A percentile compares a stretch with the other conserved stretches of the same genome.
Evolutionary conservation across 805 yeast genomes (phyloP).

Genomic region (Kodamaea hsintzibuensis): DNA sequence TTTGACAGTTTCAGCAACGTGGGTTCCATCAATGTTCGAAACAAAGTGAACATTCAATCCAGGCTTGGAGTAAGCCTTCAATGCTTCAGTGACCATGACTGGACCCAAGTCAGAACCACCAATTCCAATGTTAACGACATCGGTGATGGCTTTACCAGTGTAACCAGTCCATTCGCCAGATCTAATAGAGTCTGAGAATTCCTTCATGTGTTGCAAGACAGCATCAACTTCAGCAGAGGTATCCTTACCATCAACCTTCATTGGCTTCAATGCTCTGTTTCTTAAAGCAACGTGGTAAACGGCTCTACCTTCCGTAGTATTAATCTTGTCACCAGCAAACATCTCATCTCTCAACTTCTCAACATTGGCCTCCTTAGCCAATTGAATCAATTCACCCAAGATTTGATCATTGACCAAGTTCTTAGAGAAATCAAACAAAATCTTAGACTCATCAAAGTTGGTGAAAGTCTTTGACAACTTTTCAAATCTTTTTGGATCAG

Average conservation of each 20-base stretch:
- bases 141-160: constrained; percentile 91
- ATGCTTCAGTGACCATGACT: constrained; percentile 98
- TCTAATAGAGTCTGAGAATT: constrained; percentile 86
- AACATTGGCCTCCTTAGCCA: constrained; percentile 90
- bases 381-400: constrained; percentile 60
- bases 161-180: constrained; percentile 96
- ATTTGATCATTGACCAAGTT: constrained; percentile 88
- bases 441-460: constrained; percentile 85
- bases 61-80: constrained; percentile 81
- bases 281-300: constrained; percentile 96
- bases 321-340: constrained; percentile 92
- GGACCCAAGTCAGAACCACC: constrained; percentile 99
- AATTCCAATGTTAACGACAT: constrained; percentile 95
- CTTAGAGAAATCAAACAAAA: constrained; percentile 93
- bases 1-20: constrained; percentile 87
- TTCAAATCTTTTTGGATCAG: constrained; percentile 72
- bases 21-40: constrained; percentile 98
- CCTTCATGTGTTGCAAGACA: constrained; percentile 94
- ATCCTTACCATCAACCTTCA: constrained; percentile 87
- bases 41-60: constrained; percentile 85
- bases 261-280: constrained; percentile 81
- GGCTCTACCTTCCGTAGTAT: constrained; percentile 94
- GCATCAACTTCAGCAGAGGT: constrained; percentile 90
- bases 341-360: constrained; percentile 84
- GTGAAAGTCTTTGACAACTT: constrained; percentile 76